phyloP scores from a whole-genome alignment of 139 green algal genomes.

The Astrephomene gubernaculifera region DNA sequence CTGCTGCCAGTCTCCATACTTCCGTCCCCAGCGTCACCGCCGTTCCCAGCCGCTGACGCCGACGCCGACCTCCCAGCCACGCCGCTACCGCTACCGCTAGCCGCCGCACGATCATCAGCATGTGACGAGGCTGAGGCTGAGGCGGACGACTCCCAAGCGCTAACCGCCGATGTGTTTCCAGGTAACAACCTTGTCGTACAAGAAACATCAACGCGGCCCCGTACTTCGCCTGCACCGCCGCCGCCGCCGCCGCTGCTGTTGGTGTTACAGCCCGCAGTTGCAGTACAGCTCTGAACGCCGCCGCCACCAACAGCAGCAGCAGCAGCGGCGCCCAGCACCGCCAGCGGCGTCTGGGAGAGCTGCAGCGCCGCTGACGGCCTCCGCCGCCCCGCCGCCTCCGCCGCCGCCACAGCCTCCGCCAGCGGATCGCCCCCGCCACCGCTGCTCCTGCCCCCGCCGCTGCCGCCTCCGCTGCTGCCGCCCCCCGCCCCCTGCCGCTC shows the following conservation, averaged over 20 bases:
- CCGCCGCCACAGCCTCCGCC: constrained; percentile 18
- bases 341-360: constrained; percentile 1
- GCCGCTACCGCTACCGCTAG: not conserved
- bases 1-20: too few species aligned
- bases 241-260: not conserved
- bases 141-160: too few species aligned
- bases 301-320: not conserved
- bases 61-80: too few species aligned
- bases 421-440: not conserved
- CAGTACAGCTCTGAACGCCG: not conserved
- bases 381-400: not conserved
- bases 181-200: too few species aligned
- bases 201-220: too few species aligned
- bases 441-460: not conserved
- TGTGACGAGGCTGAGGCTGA: too few species aligned
- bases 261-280: not conserved
- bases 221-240: not conserved
- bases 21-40: too few species aligned
- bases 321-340: not conserved
- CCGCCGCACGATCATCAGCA: too few species aligned
- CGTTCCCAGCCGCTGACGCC: too few species aligned
- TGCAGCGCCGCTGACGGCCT: not conserved
- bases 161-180: too few species aligned
- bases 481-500: not conserved
- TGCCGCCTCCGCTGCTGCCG: too few species aligned